A percentile compares a stretch with the other conserved stretches of the same genome.
Conservation (phyloP, 2,329 filamentous ascomycete species). For the Sclerotinia trifoliorum region DNA sequence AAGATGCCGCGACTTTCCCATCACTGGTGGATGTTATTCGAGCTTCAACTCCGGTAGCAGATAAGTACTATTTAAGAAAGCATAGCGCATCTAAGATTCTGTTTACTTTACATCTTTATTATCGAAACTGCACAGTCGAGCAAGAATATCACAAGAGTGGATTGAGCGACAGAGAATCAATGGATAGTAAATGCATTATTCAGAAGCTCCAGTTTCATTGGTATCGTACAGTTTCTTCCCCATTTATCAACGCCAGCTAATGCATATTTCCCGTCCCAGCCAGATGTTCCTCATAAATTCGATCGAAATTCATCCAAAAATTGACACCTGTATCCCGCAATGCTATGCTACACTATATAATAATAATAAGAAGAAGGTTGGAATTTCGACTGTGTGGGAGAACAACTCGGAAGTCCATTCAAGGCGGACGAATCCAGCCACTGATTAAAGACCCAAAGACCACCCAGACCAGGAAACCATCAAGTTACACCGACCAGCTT, state of each 20-base stretch:
- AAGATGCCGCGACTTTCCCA: background rate
- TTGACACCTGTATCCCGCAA: constrained; percentile 8
- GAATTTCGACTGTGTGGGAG: background rate
- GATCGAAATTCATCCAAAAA: background rate
- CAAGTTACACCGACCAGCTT: background rate
- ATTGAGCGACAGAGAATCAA: too few species aligned
- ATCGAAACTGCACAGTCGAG: background rate
- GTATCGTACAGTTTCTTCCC: background rate
- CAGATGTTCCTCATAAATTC: constrained; percentile 9
- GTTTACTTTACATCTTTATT: background rate
- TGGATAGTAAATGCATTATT: background rate
- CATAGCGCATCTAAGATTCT: background rate
- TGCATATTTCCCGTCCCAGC: constrained; percentile 6
- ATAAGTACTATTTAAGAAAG: background rate
- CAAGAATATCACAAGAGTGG: background rate
- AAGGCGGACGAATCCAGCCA: background rate
- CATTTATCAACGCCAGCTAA: constrained; percentile 8
- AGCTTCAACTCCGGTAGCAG: background rate
- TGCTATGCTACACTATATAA: constrained; percentile 10
- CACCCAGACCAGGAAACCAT: background rate
- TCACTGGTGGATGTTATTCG: too few species aligned
- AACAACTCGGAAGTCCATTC: background rate
- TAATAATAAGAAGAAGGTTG: constrained; percentile 5
- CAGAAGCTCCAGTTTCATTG: constrained; percentile 1
- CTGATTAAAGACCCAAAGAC: background rate